Conservation (phyloP, 306 rosid genomes). For the Cicer pinnatifidum region DNA sequence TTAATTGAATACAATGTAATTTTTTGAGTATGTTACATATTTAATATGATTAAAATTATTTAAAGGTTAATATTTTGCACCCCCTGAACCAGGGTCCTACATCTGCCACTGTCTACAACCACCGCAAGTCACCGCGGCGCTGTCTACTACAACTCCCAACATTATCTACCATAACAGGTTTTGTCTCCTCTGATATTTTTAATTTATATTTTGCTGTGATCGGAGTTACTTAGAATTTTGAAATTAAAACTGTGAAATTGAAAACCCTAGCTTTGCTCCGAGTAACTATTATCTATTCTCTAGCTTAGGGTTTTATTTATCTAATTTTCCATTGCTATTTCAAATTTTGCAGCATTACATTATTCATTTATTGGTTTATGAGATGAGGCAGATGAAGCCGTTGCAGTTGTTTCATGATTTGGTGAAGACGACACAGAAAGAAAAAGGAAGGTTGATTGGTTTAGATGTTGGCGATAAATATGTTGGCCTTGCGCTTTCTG, state of each 20-base stretch:
- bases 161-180: background rate
- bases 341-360: slow-evolving; percentile 12
- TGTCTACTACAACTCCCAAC: background rate
- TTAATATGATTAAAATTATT: no score
- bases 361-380: background rate
- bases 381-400: slow-evolving; percentile 67
- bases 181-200: background rate
- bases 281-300: background rate
- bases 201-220: background rate
- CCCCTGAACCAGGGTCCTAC: no score
- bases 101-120: background rate
- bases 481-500: slow-evolving; percentile 81
- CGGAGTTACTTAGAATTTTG: background rate
- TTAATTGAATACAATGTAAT: no score
- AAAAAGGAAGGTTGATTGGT: slow-evolving; percentile 70
- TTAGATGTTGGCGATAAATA: slow-evolving; percentile 86
- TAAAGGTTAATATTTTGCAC: no score
- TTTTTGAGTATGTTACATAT: no score
- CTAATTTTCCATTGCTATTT: background rate
- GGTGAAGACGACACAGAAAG: slow-evolving; percentile 36
- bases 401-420: slow-evolving; percentile 62
- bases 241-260: background rate
- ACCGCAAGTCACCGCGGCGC: background rate
- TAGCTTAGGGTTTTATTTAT: background rate
- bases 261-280: background rate